Evolutionary conservation across 495 filamentous ascomycete genomes (phyloP).

Genomic region (Talaromyces adpressus): DNA sequence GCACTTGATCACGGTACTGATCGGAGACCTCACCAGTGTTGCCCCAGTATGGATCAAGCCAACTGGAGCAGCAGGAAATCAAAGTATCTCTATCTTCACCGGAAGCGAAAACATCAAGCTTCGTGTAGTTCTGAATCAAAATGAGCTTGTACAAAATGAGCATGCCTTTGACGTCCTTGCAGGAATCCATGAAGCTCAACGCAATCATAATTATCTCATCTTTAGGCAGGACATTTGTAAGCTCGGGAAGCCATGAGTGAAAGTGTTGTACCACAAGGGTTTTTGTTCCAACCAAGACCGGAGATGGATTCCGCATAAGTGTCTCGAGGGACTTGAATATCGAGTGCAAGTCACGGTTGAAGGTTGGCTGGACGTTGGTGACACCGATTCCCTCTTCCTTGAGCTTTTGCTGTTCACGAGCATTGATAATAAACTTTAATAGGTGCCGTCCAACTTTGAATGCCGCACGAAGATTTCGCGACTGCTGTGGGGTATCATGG

Average conservation of each 20-base stretch:
- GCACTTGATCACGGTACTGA: slow-evolving; percentile 89
- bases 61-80: slow-evolving; percentile 75
- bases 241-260: slow-evolving; percentile 90
- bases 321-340: slow-evolving; percentile 86
- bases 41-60: slow-evolving; percentile 95
- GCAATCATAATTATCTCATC: slow-evolving; percentile 89
- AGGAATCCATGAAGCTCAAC: slow-evolving; percentile 89
- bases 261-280: slow-evolving; percentile 95
- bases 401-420: slow-evolving; percentile 74
- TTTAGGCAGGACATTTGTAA: slow-evolving; percentile 64
- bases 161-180: slow-evolving; percentile 81
- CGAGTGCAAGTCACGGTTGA: slow-evolving; percentile 73
- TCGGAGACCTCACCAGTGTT: slow-evolving; percentile 61
- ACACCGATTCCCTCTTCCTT: slow-evolving; percentile 90
- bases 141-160: slow-evolving; percentile 90
- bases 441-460: slow-evolving; percentile 93
- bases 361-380: slow-evolving; percentile 65
- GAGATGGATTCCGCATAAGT: slow-evolving; percentile 80
- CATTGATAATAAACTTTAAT: slow-evolving; percentile 91
- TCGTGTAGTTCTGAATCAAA: slow-evolving; percentile 82
- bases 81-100: slow-evolving; percentile 66
- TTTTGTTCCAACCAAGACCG: slow-evolving; percentile 84
- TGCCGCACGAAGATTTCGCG: slow-evolving; percentile 78
- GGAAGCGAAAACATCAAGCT: slow-evolving; percentile 68
- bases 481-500: slow-evolving; percentile 69